phyloP scores from a whole-genome alignment of 306 rosid species.

The Hippophae rhamnoides region DNA sequence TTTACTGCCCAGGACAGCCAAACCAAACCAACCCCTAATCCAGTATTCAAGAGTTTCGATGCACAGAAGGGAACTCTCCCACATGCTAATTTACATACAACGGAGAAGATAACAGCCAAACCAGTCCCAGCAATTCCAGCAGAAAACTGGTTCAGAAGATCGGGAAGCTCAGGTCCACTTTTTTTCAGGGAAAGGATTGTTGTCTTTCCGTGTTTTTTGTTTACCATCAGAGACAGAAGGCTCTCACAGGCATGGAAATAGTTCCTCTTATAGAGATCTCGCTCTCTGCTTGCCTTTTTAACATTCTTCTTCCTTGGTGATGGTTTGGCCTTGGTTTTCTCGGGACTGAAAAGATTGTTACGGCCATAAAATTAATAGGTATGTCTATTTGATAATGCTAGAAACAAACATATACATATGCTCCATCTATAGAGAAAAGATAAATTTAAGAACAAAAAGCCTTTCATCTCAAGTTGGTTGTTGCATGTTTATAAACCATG shows the following conservation, averaged over 20 bases:
- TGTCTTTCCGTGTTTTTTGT: slow-evolving; percentile 37
- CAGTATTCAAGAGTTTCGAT: slow-evolving; percentile 41
- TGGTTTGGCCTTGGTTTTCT: slow-evolving; percentile 51
- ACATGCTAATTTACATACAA: slow-evolving; percentile 39
- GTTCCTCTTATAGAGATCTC: slow-evolving; percentile 64
- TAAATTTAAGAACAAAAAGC: too few species aligned
- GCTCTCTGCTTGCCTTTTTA: slow-evolving; percentile 43
- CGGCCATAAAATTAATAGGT: slow-evolving; percentile 7
- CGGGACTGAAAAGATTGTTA: slow-evolving; percentile 46
- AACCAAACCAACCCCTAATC: slow-evolving; percentile 64
- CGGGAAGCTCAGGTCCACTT: slow-evolving; percentile 70
- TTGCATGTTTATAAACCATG: too few species aligned
- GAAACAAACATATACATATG: neutral
- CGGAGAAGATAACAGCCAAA: slow-evolving; percentile 60
- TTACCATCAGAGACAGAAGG: slow-evolving; percentile 56
- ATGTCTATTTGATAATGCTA: slow-evolving; percentile 7
- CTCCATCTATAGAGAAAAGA: neutral
- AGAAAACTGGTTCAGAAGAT: slow-evolving; percentile 61
- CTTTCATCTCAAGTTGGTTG: too few species aligned
- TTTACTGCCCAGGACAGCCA: slow-evolving; percentile 78
- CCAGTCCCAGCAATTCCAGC: slow-evolving; percentile 82
- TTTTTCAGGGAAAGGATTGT: slow-evolving; percentile 50
- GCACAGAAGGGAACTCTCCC: slow-evolving; percentile 51
- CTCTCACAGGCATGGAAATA: slow-evolving; percentile 69
- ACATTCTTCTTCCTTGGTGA: slow-evolving; percentile 38